Evolutionary conservation across 139 green algal species (phyloP), one percentile per base, ranked within the genome.

Genomic region (Zygnema cylindricum): DNA sequence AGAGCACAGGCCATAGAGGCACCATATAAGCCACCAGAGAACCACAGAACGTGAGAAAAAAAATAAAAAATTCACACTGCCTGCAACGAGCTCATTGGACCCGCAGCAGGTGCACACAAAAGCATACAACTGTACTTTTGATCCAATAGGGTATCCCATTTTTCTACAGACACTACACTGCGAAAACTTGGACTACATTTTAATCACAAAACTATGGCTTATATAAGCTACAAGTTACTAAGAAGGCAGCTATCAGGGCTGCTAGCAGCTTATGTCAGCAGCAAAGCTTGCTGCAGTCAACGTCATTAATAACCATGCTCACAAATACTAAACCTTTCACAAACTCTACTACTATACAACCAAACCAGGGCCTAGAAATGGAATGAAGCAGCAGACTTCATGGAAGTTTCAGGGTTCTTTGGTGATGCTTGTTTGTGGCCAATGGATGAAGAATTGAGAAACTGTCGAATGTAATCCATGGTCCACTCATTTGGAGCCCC

Each of bases 401-500:
- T 63, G 7, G 49, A 63, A 63, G 49, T 7, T 63, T 63, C 49
- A 16, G 49, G 49, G 16, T 16, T 63, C 16, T 63, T 63, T 7
- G 49, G 16, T 7, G 49, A 7, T 16, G 49, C 16, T 63, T 7
- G 16, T 16, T 63, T 63, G 49, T 63, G 49, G 16, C 49, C 49
- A 63, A 79, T 79, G 7, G 81, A 86, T 11, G 81, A 86, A 57
- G 81, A 86, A 11, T 86, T 35, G 63, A 89, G 73, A 55, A 85
- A 85, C 30, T 89, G 38, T 23, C 39, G 71, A 35, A 89, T 76
- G 73, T 89, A 89, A 40, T 71, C 39, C 3, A 54, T 23, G n/a
- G 84, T 85, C 84, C 84, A 89, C 71, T 89, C 84, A 23, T 54
- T 38, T 0, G 84, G 84, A 0, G 73, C 84, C 0, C 84, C 84